phyloP scores from a whole-genome alignment of 208 protist species.

The Leishmania gerbilli region DNA sequence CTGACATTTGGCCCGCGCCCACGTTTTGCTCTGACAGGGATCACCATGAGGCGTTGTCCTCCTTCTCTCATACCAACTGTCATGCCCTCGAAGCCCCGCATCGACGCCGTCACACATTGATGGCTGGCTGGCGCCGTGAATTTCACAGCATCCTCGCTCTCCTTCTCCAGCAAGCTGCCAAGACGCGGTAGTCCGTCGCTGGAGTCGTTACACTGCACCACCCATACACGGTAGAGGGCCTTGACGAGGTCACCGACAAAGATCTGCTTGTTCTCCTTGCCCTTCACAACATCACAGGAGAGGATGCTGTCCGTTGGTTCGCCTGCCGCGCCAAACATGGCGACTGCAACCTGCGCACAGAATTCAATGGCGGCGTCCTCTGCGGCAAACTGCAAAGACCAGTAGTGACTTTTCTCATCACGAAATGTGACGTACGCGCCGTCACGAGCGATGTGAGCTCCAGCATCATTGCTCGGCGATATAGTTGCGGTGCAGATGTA shows the following conservation, averaged over 20 bases:
- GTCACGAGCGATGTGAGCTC: conserved; percentile 61
- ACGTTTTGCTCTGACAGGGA: conserved; percentile 50
- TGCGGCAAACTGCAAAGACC: conserved; percentile 65
- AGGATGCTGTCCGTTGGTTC: conserved; percentile 57
- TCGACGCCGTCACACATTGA: conserved; percentile 47
- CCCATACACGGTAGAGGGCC: conserved; percentile 59
- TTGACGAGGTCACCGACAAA: conserved; percentile 63
- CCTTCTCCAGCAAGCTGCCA: conserved; percentile 69
- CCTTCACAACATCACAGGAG: conserved; percentile 47
- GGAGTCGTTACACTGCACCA: conserved; percentile 45
- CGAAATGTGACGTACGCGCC: conserved; percentile 64
- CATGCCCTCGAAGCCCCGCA: conserved; percentile 86
- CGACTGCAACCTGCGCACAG: conserved; percentile 61
- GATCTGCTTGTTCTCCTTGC: conserved; percentile 50
- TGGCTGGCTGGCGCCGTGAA: conserved; percentile 63
- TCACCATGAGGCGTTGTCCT: conserved; percentile 56
- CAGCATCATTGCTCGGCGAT: conserved; percentile 65
- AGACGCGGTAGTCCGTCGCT: conserved; percentile 44
- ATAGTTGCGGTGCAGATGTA: conserved; percentile 77
- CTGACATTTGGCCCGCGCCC: conserved; percentile 57
- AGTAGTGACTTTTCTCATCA: conserved; percentile 63
- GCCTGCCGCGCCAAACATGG: conserved; percentile 72
- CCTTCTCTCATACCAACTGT: conserved; percentile 70
- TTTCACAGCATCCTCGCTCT: conserved; percentile 43
- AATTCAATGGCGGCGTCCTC: conserved; percentile 53